These are phyloP conservation scores for Crinitomyces ghanaensis DNA, from an alignment of 805 yeast species.

Conservation along the genomic window DNA sequence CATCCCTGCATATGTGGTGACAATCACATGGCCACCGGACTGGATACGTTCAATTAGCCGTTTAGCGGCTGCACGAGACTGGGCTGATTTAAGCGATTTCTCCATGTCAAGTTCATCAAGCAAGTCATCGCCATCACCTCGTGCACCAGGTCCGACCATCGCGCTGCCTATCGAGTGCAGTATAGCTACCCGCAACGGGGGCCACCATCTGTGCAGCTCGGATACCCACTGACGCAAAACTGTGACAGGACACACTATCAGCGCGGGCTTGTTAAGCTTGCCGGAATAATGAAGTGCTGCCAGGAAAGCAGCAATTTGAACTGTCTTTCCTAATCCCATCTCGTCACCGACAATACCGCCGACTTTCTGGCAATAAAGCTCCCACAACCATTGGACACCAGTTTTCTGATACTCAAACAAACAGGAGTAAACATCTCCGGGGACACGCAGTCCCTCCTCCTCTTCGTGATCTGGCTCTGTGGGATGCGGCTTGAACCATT, in stretches of 20 bases:
- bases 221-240: constrained; percentile 95
- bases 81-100: no score
- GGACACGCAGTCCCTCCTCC: constrained; percentile 59
- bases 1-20: constrained; percentile 87
- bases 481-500: constrained; percentile 74
- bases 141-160: no score
- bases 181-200: constrained; percentile 75
- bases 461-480: constrained; percentile 60
- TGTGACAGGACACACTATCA: constrained; percentile 93
- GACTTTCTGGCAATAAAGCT: constrained; percentile 72
- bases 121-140: constrained; percentile 20
- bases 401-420: constrained; percentile 91
- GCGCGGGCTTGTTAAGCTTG: constrained; percentile 59
- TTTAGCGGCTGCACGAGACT: constrained; percentile 18
- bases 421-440: constrained; percentile 83
- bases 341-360: constrained; percentile 98
- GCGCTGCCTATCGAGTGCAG: constrained; percentile 90
- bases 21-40: constrained; percentile 64
- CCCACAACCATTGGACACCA: constrained; percentile 97
- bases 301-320: constrained; percentile 80
- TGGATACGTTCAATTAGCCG: constrained; percentile 46
- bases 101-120: constrained; percentile 25
- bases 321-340: constrained; percentile 96
- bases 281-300: constrained; percentile 86
- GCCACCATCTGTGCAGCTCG: constrained; percentile 98